These are phyloP conservation scores for Sordariomycetes sp. DNA, from an alignment of 2,329 filamentous ascomycete genomes.

Conservation along the genomic window DNA sequence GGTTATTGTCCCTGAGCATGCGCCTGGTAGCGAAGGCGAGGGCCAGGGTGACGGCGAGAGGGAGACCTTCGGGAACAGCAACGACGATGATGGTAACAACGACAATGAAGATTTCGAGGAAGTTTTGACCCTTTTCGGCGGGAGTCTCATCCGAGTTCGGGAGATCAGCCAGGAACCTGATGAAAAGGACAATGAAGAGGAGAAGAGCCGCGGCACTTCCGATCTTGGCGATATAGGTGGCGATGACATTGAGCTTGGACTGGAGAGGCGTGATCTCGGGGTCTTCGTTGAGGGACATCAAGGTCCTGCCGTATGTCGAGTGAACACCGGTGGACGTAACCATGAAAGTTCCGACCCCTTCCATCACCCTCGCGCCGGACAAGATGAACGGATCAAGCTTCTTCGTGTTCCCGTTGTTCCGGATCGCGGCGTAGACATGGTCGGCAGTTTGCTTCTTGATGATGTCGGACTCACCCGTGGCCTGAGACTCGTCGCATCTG, in stretches of 20 bases:
- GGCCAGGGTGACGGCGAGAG: conserved; percentile 67
- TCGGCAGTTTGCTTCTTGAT: conserved; percentile 58
- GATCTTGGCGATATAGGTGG: conserved; percentile 67
- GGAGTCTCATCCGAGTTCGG: conserved; percentile 39
- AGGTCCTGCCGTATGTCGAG: conserved; percentile 65
- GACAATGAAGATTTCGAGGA: conserved; percentile 67
- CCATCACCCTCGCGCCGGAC: conserved; percentile 69
- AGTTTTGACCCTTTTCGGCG: conserved; percentile 67
- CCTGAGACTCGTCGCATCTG: conserved; percentile 69
- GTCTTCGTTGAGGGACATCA: conserved; percentile 63
- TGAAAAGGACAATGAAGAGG: conserved; percentile 76
- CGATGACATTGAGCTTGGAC: conserved; percentile 63
- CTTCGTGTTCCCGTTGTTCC: conserved; percentile 52
- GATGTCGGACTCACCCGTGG: conserved; percentile 70
- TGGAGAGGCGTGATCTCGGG: conserved; percentile 69
- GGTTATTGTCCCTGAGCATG: conserved; percentile 69
- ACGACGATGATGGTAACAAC: conserved; percentile 74
- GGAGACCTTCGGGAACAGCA: conserved; percentile 67
- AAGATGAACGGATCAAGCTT: conserved; percentile 80
- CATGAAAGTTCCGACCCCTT: conserved; percentile 65
- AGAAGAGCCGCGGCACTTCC: conserved; percentile 68
- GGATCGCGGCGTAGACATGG: conserved; percentile 59
- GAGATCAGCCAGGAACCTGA: conserved; percentile 70
- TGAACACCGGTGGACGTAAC: conserved; percentile 64
- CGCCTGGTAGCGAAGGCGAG: conserved; percentile 67